These are phyloP conservation scores for Suillus luteus DNA, from an alignment of 768 basidiomycete genomes.

Conservation along the genomic window DNA sequence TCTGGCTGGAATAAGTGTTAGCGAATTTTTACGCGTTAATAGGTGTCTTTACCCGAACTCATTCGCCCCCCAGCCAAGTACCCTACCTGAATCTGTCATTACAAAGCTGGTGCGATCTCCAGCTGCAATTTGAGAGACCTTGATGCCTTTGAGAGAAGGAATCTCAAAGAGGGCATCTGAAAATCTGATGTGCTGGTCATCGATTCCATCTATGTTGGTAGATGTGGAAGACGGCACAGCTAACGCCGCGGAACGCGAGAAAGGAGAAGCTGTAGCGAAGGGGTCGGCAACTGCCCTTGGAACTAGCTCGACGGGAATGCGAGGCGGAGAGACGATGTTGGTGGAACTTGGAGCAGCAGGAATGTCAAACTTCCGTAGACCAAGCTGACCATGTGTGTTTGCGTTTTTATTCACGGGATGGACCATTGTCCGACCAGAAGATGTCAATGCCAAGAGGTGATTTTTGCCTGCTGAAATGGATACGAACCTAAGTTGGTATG, in stretches of 20 bases:
- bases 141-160: slow-evolving; percentile 64
- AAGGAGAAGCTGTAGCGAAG: slow-evolving; percentile 47
- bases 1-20: slow-evolving; percentile 53
- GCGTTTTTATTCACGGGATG: slow-evolving; percentile 75
- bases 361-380: slow-evolving; percentile 65
- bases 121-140: slow-evolving; percentile 69
- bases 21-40: slow-evolving; percentile 4
- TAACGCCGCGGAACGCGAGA: slow-evolving; percentile 29
- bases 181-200: slow-evolving; percentile 57
- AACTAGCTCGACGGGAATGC: slow-evolving; percentile 52
- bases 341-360: slow-evolving; percentile 30
- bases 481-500: slow-evolving; percentile 51
- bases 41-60: slow-evolving; percentile 63
- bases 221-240: slow-evolving; percentile 26
- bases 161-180: slow-evolving; percentile 76
- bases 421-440: slow-evolving; percentile 72
- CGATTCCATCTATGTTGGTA: slow-evolving; percentile 28
- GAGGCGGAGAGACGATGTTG: slow-evolving; percentile 24
- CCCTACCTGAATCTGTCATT: slow-evolving; percentile 65
- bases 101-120: slow-evolving; percentile 75
- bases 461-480: slow-evolving; percentile 74
- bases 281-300: slow-evolving; percentile 59
- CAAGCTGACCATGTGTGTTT: slow-evolving; percentile 84
- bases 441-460: slow-evolving; percentile 73
- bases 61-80: slow-evolving; percentile 91